phyloP scores from a whole-genome alignment of 1,284 basidiomycete species.

The Ceratobasidium sp. region DNA sequence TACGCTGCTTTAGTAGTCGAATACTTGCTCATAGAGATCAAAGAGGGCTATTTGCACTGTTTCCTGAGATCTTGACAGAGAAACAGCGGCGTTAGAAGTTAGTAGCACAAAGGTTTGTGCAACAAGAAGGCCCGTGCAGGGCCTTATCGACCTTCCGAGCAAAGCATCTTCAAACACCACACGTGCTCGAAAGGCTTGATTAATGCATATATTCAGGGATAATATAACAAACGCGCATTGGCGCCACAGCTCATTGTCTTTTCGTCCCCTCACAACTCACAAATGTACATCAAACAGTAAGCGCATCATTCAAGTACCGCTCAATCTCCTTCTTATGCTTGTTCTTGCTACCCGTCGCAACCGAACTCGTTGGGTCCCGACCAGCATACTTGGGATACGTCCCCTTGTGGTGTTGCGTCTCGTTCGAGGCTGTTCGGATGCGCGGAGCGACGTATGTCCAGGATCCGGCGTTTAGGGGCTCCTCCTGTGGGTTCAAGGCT shows the following conservation, averaged over 20 bases:
- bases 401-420: conserved; percentile 90
- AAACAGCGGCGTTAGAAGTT: too few relatives aligned
- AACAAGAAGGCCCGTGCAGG: too few relatives aligned
- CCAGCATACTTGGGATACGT: conserved; percentile 90
- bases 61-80: too few relatives aligned
- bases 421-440: conserved; percentile 81
- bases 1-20: too few relatives aligned
- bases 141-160: too few relatives aligned
- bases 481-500: conserved; percentile 62
- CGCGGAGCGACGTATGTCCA: conserved; percentile 94
- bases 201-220: conserved; percentile 23
- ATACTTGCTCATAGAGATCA: too few relatives aligned
- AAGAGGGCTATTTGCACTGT: too few relatives aligned
- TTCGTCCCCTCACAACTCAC: background rate
- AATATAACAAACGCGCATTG: conserved; percentile 22
- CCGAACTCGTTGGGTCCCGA: conserved; percentile 86
- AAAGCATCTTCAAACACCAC: too few relatives aligned
- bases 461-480: conserved; percentile 92
- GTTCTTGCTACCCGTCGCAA: conserved; percentile 91
- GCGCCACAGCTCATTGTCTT: background rate
- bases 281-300: conserved; percentile 45
- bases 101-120: too few relatives aligned
- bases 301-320: conserved; percentile 66
- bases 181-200: background rate
- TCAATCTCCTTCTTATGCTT: conserved; percentile 90